Conservation (phyloP, 108 stramenopile species). For the Discostella pseudostelligera region DNA sequence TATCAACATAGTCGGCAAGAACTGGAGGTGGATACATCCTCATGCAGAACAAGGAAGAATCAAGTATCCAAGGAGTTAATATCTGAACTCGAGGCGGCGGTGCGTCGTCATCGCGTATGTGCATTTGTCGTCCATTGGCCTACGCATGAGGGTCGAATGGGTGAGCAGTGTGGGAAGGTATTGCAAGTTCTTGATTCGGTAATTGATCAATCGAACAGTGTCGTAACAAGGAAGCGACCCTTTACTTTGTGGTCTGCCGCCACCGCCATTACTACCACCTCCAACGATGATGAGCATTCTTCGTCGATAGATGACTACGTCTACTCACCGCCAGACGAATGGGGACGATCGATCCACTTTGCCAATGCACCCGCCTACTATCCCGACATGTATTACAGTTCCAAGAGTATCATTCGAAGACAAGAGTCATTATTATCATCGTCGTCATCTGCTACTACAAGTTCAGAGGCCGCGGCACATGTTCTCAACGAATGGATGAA, state of each 20-base stretch:
- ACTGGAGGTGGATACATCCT: neutral
- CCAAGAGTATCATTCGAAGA: conserved; percentile 24
- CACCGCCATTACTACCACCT: conserved; percentile 18
- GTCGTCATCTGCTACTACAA: conserved; percentile 4
- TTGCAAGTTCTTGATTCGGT: conserved; percentile 39
- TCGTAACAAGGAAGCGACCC: conserved; percentile 37
- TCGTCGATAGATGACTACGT: no score
- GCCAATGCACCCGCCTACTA: conserved; percentile 20
- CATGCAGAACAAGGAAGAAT: conserved; percentile 16
- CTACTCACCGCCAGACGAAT: conserved; percentile 31
- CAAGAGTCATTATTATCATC: conserved; percentile 8
- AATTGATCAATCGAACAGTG: conserved; percentile 35
- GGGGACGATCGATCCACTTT: conserved; percentile 41
- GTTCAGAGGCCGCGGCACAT: conserved; percentile 20
- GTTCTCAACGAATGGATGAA: conserved; percentile 47
- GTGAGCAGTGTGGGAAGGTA: conserved; percentile 46
- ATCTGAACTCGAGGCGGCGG: conserved; percentile 34
- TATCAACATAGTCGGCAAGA: neutral
- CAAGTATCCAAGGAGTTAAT: conserved; percentile 20
- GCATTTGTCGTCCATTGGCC: conserved; percentile 50
- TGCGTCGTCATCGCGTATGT: conserved; percentile 35
- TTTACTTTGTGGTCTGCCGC: conserved; percentile 32
- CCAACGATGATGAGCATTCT: no score
- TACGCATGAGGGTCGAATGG: conserved; percentile 38
- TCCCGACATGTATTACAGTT: conserved; percentile 40